phyloP scores from a whole-genome alignment of 306 rosid genomes.

The Quercus bicolor region DNA sequence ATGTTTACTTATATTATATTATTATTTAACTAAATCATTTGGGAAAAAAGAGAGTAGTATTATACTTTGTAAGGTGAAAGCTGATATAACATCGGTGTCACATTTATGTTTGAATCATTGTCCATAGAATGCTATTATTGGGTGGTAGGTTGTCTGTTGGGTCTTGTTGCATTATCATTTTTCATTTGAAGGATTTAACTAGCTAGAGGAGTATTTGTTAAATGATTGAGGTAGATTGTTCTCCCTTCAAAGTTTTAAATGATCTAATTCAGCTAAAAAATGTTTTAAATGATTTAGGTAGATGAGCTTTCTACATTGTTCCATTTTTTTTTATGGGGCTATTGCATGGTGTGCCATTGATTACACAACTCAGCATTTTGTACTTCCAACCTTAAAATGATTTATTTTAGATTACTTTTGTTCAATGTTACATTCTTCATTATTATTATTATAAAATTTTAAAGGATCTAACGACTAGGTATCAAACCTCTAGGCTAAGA shows the following conservation, averaged over 20 bases:
- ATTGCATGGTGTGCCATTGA: background rate
- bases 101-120: slow-evolving; percentile 17
- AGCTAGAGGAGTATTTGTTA: background rate
- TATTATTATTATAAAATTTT: no score
- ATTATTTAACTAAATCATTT: no score
- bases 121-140: slow-evolving; percentile 24
- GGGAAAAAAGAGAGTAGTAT: background rate
- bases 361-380: background rate
- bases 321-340: background rate
- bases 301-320: slow-evolving; percentile 30
- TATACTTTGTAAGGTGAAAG: background rate
- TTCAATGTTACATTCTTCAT: background rate
- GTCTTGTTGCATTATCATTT: slow-evolving; percentile 20
- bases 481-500: no score
- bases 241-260: slow-evolving; percentile 14
- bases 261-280: background rate
- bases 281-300: slow-evolving; percentile 18
- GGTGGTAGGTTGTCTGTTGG: slow-evolving; percentile 24
- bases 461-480: no score
- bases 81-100: background rate
- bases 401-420: background rate
- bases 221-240: slow-evolving; percentile 24
- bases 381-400: background rate
- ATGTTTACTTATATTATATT: no score
- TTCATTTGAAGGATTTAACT: background rate